These are phyloP conservation scores for Polyporus tsugae DNA, from an alignment of 1,284 basidiomycete species.

Conservation along the genomic window DNA sequence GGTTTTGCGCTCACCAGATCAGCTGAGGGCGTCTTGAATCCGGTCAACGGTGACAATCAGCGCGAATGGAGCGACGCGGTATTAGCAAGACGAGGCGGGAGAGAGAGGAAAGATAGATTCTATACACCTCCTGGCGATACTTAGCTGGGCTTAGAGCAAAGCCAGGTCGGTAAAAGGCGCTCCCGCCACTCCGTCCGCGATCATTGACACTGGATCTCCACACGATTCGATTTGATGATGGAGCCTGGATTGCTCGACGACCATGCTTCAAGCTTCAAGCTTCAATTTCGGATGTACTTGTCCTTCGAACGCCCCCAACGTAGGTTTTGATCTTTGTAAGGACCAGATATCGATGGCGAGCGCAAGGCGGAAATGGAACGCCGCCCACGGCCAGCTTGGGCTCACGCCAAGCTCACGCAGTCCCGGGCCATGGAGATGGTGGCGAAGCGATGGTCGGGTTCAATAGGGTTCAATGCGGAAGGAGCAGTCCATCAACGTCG, in stretches of 20 bases:
- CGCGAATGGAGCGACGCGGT: not conserved
- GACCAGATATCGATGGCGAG: not conserved
- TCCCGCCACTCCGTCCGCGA: slow-evolving; percentile 9
- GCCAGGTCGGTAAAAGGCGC: not conserved
- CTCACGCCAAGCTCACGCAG: not conserved
- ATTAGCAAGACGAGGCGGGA: not conserved
- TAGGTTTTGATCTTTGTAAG: not conserved
- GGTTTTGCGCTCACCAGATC: not conserved
- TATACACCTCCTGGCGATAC: not conserved
- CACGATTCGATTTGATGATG: slow-evolving; percentile 16
- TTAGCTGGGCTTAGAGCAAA: slow-evolving; percentile 6
- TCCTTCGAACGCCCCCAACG: not conserved
- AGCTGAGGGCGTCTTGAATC: not conserved
- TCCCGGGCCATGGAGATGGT: not conserved
- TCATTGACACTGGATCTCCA: slow-evolving; percentile 16
- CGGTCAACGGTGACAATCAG: not conserved
- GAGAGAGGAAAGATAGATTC: not conserved
- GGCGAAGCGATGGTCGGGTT: not conserved
- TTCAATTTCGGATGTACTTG: slow-evolving; percentile 7
- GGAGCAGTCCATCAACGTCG: no score
- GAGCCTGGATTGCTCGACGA: not conserved
- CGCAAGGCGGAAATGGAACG: not conserved
- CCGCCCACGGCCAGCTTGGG: not conserved
- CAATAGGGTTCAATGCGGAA: no score
- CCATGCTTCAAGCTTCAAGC: not conserved